These are phyloP conservation scores for Sporobolomyces pararoseus DNA, from an alignment of 768 basidiomycete species.

Conservation along the genomic window DNA sequence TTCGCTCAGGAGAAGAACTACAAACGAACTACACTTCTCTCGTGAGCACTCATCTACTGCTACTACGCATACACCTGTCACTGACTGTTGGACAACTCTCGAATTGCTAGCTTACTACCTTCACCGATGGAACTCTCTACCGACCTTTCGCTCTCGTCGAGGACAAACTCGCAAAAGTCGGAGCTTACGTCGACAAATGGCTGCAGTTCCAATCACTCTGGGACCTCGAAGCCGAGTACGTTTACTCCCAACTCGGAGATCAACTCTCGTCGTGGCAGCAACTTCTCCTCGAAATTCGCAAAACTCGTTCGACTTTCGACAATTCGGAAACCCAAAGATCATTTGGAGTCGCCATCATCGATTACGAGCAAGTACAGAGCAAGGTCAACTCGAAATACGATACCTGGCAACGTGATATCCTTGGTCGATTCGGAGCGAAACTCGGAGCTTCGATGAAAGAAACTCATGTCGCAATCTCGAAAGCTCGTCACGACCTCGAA, in stretches of 20 bases:
- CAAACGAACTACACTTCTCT: conserved; percentile 80
- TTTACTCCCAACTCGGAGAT: conserved; percentile 92
- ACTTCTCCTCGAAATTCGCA: conserved; percentile 92
- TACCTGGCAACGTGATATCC: conserved; percentile 91
- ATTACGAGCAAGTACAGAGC: conserved; percentile 96
- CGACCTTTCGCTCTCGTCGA: conserved; percentile 83
- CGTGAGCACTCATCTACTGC: conserved; percentile 53
- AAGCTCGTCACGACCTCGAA: conserved; percentile 91
- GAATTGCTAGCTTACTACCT: conserved; percentile 66
- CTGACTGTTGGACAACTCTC: too few relatives aligned
- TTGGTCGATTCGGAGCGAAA: conserved; percentile 86
- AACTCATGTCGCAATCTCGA: conserved; percentile 85
- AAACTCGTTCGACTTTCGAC: conserved; percentile 92
- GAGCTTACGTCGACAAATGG: conserved; percentile 93
- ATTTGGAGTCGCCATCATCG: conserved; percentile 89
- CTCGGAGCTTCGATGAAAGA: conserved; percentile 95
- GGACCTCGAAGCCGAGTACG: conserved; percentile 96
- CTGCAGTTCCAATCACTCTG: conserved; percentile 97
- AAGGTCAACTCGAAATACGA: conserved; percentile 99
- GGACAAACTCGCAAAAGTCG: conserved; percentile 76
- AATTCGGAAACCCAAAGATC: conserved; percentile 87
- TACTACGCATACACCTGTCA: not conserved
- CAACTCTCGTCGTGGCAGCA: conserved; percentile 88
- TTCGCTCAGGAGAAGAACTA: conserved; percentile 61
- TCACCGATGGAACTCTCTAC: conserved; percentile 69